Base-by-base conservation (phyloP, 306 rosid species). In the Hippophae rhamnoides region DNA sequence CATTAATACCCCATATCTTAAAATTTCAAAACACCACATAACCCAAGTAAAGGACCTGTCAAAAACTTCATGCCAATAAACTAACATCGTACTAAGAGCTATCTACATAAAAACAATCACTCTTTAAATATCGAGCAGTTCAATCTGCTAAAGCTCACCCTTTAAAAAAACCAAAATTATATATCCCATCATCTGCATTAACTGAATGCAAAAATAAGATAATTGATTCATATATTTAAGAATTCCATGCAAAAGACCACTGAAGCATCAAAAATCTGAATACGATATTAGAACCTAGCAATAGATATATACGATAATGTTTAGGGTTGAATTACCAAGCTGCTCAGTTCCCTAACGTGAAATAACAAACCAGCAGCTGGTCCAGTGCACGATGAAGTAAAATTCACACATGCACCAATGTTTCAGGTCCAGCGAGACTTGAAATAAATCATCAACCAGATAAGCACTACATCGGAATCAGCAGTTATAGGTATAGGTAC, bases 171-270 rank as follows among this genome's bases (percentile, higher is more conserved):
- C 60, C 62, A 61, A 66, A 64, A 64, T 52, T 52, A 57, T 7
- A 73, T 61, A 43, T 44, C 70, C 38, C 70, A 57, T 45, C 53
- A 63, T 61, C 79, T 73, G 69, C 74, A 68, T 64, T 52, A 64
- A 59, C 51, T 42, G 64, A 47, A 72, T 51, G 63, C 11, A 23
- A 52, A 56, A 53, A 67, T 9, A 54, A 57, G 52, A 53, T 46
- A 62, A 62, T 69, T 44, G 59, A 60, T 63, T 59, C 72, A 80
- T 65, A 71, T 51, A 58, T 54, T 56, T 27, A 56, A 54, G 13
- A 56, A 62, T 67, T 62, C 61, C 52, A 64, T 23, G 56, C 48
- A 69, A 59, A 67, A 26, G 62, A 66, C 58, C 43, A 31, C 66
- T 12, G 65, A 72, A 69, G 54, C 62, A 72, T 56, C 73, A 50